These are phyloP conservation scores for Phytopythium kandeliae DNA, from an alignment of 352 stramenopile species.

Conservation along the genomic window DNA sequence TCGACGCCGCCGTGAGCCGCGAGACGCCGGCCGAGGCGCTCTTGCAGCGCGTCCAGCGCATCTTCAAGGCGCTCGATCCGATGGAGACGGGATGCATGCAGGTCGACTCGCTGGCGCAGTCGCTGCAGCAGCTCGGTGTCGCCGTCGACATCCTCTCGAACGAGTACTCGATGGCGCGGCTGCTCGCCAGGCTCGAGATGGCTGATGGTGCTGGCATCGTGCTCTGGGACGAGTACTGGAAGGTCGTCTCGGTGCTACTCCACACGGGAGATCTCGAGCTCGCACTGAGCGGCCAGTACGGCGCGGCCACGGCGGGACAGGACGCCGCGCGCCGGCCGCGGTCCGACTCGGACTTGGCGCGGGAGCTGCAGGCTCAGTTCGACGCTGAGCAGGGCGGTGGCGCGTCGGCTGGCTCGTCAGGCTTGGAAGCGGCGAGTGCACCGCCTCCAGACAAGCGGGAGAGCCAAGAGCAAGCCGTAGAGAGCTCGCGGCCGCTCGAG, in stretches of 20 bases:
- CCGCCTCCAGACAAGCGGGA: not conserved
- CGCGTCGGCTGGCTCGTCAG: not conserved
- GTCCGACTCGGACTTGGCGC: constrained; percentile 65
- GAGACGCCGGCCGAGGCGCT: constrained; percentile 69
- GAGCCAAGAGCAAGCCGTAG: constrained; percentile 1
- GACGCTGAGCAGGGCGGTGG: constrained; percentile 35
- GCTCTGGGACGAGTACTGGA: constrained; percentile 93
- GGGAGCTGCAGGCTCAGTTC: constrained; percentile 74
- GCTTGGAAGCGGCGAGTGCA: not conserved
- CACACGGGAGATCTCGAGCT: constrained; percentile 65
- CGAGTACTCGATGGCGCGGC: constrained; percentile 60
- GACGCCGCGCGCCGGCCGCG: constrained; percentile 17
- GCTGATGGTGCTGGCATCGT: constrained; percentile 80
- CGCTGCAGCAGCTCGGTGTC: constrained; percentile 67
- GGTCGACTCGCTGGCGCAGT: constrained; percentile 45
- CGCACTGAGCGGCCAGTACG: constrained; percentile 47
- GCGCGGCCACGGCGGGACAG: constrained; percentile 5
- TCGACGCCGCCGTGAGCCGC: constrained; percentile 46
- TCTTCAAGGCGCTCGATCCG: constrained; percentile 86
- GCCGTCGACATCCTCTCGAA: constrained; percentile 35
- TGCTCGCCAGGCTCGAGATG: constrained; percentile 54
- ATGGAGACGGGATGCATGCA: constrained; percentile 88
- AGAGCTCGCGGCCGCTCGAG: constrained; percentile 4
- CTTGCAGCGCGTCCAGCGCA: constrained; percentile 80
- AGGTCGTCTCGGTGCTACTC: constrained; percentile 70